Evolutionary conservation across 345 rosid genomes (phyloP), one percentile per base, ranked within the genome.

Genomic region (Mangifera indica): DNA sequence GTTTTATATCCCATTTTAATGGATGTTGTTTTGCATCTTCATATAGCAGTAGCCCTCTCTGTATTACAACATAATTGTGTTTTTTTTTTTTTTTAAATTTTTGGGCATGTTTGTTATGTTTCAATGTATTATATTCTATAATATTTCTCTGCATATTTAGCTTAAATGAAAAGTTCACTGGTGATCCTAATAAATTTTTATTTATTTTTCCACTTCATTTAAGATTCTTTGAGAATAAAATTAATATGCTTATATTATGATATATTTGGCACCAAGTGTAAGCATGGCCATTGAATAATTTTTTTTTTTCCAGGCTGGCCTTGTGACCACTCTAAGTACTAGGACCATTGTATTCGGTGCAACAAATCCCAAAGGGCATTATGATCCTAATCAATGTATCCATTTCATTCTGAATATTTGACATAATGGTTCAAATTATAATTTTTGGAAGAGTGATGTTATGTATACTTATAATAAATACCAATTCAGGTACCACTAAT

Each of bases 321-420:
- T 94, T 66, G 98, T 94, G 32, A 92, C 98, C 14, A 90, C 93
- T 44, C 92, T 94, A 70, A 90, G 90, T 81, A 94, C 98, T 17
- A 88, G 81, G 82, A 92, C 98, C 76, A 81, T 90, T 29, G 96
- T 94, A 57, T 92, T 92, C 70, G 98, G 98, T 65, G 98, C 98
- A 9, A 92, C 98, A 80, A 94, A 94, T 88, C 97, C 98, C 56
- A 94, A 92, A 85, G 98, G 98, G 44, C 93, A 92, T 37, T 94
- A 92, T 84, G 98, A 94, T 84, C 98, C 96, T 58, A 92, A 87
- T 61, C 98, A 90, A 74, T 77, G 98, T 94, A 94, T 87, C 93
- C 45, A 57, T 74, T 73, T 69, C 65, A 58, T 60, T 76, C 45
- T 9, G 45, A 56, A 71, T 42, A 49, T 55, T 64, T 60, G 18